A percentile compares a stretch with the other conserved stretches of the same genome.
Evolutionary conservation across 306 rosid species (phyloP).

Genomic region (Fragaria iinumae): DNA sequence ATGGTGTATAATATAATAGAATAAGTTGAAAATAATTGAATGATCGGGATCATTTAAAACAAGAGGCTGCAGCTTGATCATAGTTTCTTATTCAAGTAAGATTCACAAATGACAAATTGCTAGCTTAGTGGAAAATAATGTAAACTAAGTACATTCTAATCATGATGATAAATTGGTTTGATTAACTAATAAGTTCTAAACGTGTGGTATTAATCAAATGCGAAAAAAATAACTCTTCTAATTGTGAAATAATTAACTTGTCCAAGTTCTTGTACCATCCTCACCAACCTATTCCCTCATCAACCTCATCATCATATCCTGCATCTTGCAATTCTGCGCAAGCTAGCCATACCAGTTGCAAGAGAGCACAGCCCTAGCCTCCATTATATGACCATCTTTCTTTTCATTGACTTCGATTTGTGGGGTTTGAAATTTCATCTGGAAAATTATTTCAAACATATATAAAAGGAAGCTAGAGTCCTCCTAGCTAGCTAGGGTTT

Average conservation of each 20-base stretch:
- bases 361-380: neutral
- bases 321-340: neutral
- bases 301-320: conserved; percentile 1
- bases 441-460: conserved; percentile 42
- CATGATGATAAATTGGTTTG: conserved; percentile 14
- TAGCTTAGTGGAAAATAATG: conserved; percentile 18
- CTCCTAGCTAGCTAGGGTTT: neutral
- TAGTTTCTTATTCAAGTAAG: conserved; percentile 35
- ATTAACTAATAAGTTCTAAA: conserved; percentile 10
- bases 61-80: conserved; percentile 9
- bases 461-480: conserved; percentile 9
- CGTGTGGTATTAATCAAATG: conserved; percentile 18
- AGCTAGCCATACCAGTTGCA: neutral
- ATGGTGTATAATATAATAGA: neutral
- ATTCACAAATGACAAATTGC: conserved; percentile 24
- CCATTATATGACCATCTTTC: conserved; percentile 46
- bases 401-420: conserved; percentile 61
- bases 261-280: conserved; percentile 30
- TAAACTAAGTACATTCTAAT: conserved; percentile 26
- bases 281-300: conserved; percentile 32
- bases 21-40: conserved; percentile 18
- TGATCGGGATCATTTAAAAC: conserved; percentile 1
- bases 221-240: conserved; percentile 1
- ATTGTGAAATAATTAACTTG: conserved; percentile 19
- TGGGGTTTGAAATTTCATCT: conserved; percentile 36